Percentiles rank a stretch among this genome's conserved stretches.
These are phyloP conservation scores for Ilex aquifolium DNA, from an alignment of 257 asterid species.

Conservation along the genomic window DNA sequence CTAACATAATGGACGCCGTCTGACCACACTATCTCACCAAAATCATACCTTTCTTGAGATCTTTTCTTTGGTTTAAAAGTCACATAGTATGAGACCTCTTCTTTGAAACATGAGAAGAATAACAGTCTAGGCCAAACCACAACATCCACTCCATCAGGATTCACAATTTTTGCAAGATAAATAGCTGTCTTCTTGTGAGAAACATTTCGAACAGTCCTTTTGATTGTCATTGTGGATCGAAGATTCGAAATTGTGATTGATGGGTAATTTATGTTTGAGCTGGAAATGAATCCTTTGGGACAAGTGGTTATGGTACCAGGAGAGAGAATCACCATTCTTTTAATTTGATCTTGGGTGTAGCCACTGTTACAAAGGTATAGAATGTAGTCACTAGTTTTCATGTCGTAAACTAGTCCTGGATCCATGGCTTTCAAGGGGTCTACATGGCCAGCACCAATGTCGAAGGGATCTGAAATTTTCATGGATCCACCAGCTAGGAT, in stretches of 20 bases:
- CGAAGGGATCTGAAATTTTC: slow-evolving; percentile 38
- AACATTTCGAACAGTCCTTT: slow-evolving; percentile 27
- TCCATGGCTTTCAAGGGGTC: slow-evolving; percentile 50
- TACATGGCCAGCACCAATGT: slow-evolving; percentile 64
- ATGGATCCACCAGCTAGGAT: slow-evolving; percentile 27
- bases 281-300: slow-evolving; percentile 10
- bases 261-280: slow-evolving; percentile 41
- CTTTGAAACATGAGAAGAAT: slow-evolving; percentile 34
- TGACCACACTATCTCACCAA: slow-evolving; percentile 56
- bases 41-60: slow-evolving; percentile 36
- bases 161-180: slow-evolving; percentile 32
- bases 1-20: slow-evolving; percentile 53
- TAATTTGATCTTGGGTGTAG: slow-evolving; percentile 26
- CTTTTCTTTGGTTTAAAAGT: slow-evolving; percentile 31
- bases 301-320: slow-evolving; percentile 9
- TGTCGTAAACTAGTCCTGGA: slow-evolving; percentile 64
- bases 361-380: slow-evolving; percentile 34
- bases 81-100: slow-evolving; percentile 33
- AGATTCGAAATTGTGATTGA: slow-evolving; percentile 37
- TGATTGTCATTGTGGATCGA: slow-evolving; percentile 24
- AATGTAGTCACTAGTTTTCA: slow-evolving; percentile 32
- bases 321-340: slow-evolving; percentile 22
- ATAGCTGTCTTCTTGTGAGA: slow-evolving; percentile 24
- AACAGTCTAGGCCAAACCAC: slow-evolving; percentile 41
- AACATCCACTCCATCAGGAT: slow-evolving; percentile 49